These are phyloP conservation scores for Diplodia scrobiculata DNA, from an alignment of 2,329 filamentous ascomycete species.

Conservation along the genomic window DNA sequence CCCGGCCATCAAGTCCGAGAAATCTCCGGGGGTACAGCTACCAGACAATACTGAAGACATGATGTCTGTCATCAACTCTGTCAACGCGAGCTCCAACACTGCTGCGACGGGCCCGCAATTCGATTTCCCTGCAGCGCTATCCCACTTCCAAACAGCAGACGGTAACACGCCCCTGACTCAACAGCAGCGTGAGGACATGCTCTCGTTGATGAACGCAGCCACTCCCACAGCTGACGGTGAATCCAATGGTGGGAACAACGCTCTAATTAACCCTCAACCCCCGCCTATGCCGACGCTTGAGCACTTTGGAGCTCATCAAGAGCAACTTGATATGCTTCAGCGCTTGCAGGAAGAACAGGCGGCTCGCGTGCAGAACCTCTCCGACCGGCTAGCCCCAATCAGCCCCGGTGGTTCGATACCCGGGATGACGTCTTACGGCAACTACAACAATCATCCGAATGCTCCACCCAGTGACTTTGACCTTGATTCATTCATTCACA, in stretches of 20 bases:
- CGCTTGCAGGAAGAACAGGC: slow-evolving; percentile 79
- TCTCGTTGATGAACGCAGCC: slow-evolving; percentile 51
- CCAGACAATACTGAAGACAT: slow-evolving; percentile 51
- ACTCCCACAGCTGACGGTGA: slow-evolving; percentile 35
- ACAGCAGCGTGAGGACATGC: slow-evolving; percentile 53
- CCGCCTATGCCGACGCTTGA: slow-evolving; percentile 61
- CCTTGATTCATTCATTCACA: slow-evolving; percentile 57
- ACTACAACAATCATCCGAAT: slow-evolving; percentile 17
- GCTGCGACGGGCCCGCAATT: slow-evolving; percentile 43
- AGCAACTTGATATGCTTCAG: slow-evolving; percentile 76
- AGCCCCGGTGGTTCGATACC: slow-evolving; percentile 74
- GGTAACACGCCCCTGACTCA: slow-evolving; percentile 51
- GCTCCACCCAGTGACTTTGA: slow-evolving; percentile 34
- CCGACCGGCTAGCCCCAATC: slow-evolving; percentile 72
- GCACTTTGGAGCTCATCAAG: slow-evolving; percentile 67
- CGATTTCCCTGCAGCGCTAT: slow-evolving; percentile 52
- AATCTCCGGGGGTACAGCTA: slow-evolving; percentile 42
- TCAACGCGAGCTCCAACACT: slow-evolving; percentile 48
- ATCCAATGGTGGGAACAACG: slow-evolving; percentile 53
- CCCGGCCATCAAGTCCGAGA: slow-evolving; percentile 48
- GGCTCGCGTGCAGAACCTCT: slow-evolving; percentile 72
- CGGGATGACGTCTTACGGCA: slow-evolving; percentile 19
- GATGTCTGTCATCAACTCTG: slow-evolving; percentile 53
- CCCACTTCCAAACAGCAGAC: slow-evolving; percentile 52
- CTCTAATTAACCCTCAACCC: slow-evolving; percentile 58